Conservation (phyloP, 495 filamentous ascomycete genomes). For the Neurospora sp. region DNA sequence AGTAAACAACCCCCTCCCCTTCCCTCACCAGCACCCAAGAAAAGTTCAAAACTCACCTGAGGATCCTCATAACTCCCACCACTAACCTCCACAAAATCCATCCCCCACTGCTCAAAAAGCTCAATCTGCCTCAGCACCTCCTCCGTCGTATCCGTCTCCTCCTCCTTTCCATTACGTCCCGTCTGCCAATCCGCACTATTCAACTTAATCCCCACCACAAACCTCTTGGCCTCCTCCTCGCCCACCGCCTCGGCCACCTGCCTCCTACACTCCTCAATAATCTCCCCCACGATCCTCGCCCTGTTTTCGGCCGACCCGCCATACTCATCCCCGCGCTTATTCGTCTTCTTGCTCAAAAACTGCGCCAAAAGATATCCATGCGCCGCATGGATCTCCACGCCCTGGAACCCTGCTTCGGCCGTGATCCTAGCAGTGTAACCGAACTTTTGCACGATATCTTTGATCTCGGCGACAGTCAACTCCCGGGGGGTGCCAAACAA, state of each 20-base stretch:
- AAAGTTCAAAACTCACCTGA: constrained; percentile 13
- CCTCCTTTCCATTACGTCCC: background rate
- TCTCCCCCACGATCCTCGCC: constrained; percentile 50
- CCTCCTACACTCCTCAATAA: constrained; percentile 34
- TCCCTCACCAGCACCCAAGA: background rate
- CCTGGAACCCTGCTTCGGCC: constrained; percentile 63
- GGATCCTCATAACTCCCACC: constrained; percentile 50
- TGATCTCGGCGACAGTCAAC: constrained; percentile 47
- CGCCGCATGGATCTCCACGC: constrained; percentile 62
- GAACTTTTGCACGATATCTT: constrained; percentile 41
- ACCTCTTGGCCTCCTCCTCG: constrained; percentile 44
- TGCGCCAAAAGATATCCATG: constrained; percentile 70
- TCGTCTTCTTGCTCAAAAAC: constrained; percentile 51
- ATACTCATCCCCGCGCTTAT: constrained; percentile 53
- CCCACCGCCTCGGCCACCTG: constrained; percentile 48
- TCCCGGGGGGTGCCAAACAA: constrained; percentile 46
- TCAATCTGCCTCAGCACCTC: constrained; percentile 43
- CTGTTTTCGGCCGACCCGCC: constrained; percentile 61
- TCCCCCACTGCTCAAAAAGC: constrained; percentile 39
- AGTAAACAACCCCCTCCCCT: background rate
- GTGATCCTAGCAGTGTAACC: constrained; percentile 48
- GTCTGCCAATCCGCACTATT: constrained; percentile 49
- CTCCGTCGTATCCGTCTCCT: constrained; percentile 34
- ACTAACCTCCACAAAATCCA: constrained; percentile 55
- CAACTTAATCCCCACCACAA: constrained; percentile 48